Conservation (phyloP, 1,284 basidiomycete species). For the Athelia psychrophila region DNA sequence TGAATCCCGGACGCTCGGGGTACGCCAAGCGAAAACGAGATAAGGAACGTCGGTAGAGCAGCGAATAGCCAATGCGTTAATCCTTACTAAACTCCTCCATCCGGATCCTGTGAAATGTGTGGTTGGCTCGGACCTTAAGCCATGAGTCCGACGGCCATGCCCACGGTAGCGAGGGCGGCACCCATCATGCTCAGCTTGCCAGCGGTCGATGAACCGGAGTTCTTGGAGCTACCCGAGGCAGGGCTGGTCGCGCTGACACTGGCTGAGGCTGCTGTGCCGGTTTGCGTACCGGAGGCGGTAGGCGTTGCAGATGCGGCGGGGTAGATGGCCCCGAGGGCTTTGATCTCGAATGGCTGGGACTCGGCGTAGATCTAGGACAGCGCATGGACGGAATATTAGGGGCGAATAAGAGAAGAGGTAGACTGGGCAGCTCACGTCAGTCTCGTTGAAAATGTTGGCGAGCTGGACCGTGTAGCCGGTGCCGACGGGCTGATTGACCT, state of each 20-base stretch:
- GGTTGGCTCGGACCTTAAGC: no score
- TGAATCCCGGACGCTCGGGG: no score
- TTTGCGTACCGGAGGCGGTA: constrained; percentile 11
- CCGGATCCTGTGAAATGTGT: neutral
- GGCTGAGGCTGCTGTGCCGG: neutral
- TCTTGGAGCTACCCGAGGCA: constrained; percentile 16
- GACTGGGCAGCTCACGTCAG: constrained; percentile 41
- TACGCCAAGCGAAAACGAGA: neutral
- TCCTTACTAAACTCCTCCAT: neutral
- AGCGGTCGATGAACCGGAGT: constrained; percentile 20
- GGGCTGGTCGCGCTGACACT: constrained; percentile 15
- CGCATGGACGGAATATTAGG: neutral
- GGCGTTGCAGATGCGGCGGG: constrained; percentile 43
- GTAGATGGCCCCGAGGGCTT: constrained; percentile 58
- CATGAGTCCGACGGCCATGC: neutral
- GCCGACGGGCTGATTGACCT: constrained; percentile 38
- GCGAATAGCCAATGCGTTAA: neutral
- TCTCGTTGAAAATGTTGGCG: constrained; percentile 53
- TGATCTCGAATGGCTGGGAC: constrained; percentile 67
- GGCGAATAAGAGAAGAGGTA: constrained; percentile 5
- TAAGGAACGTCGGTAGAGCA: neutral
- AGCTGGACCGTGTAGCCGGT: constrained; percentile 57
- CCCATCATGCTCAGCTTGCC: neutral
- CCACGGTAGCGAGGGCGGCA: neutral
- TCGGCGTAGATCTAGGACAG: constrained; percentile 54